Conservation (phyloP, 345 rosid genomes). For the Anacardium occidentale region DNA sequence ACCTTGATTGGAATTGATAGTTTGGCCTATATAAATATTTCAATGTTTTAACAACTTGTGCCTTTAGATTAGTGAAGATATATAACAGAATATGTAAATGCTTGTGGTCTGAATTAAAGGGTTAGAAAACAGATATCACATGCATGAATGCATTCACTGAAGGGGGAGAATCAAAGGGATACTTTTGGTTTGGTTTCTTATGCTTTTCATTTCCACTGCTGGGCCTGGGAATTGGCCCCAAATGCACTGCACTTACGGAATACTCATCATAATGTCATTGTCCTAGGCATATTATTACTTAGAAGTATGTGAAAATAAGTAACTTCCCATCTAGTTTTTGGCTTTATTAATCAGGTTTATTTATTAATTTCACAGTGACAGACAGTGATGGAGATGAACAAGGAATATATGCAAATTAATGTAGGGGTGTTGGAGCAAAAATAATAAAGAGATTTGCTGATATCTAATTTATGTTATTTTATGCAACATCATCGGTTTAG, state of each 20-base stretch:
- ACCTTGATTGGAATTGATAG: too few relatives aligned
- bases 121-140: too few relatives aligned
- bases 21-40: too few relatives aligned
- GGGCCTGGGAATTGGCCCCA: slow-evolving; percentile 14
- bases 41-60: too few relatives aligned
- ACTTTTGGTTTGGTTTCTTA: neutral
- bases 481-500: neutral
- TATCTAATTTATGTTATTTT: neutral
- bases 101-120: too few relatives aligned
- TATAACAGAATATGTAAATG: too few relatives aligned
- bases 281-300: slow-evolving; percentile 4
- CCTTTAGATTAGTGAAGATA: too few relatives aligned
- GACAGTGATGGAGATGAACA: neutral
- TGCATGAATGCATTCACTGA: slow-evolving; percentile 1
- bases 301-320: slow-evolving; percentile 27
- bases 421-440: slow-evolving; percentile 10
- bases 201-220: slow-evolving; percentile 9
- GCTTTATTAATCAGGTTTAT: too few relatives aligned
- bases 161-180: neutral
- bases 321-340: neutral
- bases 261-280: slow-evolving; percentile 24
- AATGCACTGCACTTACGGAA: slow-evolving; percentile 6
- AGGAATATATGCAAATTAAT: neutral
- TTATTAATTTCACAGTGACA: neutral
- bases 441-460: neutral